Base-by-base conservation (phyloP, 116 monocot genomes). In the Iris pallida region DNA sequence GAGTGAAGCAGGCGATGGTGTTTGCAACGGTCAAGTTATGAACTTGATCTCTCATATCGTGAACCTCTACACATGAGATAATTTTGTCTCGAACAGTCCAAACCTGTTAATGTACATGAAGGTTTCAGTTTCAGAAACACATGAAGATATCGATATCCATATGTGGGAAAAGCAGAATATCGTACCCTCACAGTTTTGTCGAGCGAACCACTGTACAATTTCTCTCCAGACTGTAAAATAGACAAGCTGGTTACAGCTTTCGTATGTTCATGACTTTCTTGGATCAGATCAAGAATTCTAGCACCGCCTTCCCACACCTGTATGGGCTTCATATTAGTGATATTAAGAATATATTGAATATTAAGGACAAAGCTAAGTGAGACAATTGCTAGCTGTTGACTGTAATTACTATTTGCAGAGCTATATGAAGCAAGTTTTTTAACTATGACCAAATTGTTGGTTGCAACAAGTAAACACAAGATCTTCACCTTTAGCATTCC, bases 161-260 rank as follows among this genome's bases (percentile, higher is more conserved):
- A 0, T 47, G 47, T 16, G 11, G n/a, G 56, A 43, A 14, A 63
- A 43, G 41, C 7, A 46, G 8, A 49, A 56, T 11, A 40, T 30
- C 68, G 47, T 68, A 81, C 81, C 47, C 73, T 82, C 16, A 77
- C 65, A 8, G 70, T 67, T 73, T 73, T 82, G 73, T 82, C 82
- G 16, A 77, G 60, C 9, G 82, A 82, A 19, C 82, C 82, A 53
- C 82, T 82, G 55, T 68, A 77, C 42, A 82, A 7, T 45, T 73
- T 81, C 46, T 69, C 73, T 61, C 72, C 81, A 16, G 81, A 64
- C 19, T 73, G 69, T 66, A 55, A 64, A 15, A 73, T 47, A 16
- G 58, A 75, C 69, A 85, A 57, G 68, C 81, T 85, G 57, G 78
- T 85, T 48, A 85, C 76, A 8, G 81, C 81, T 59, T 81, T 85